A percentile compares a stretch with the other conserved stretches of the same genome.
Conservation (phyloP, 306 rosid species). For the peach (Prunus persica) region Prunus_persica_NCBIv2 NC_034014.1:13391001-13391500, state of each 20-base stretch:
- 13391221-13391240: background rate
- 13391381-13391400: constrained; percentile 64
- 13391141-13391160: constrained; percentile 94
- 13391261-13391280: constrained; percentile 72
- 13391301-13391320: constrained; percentile 73
- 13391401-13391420: constrained; percentile 87
- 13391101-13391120: constrained; percentile 96
- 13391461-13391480: constrained; percentile 86
- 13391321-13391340: constrained; percentile 87
- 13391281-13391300: constrained; percentile 60
- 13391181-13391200: constrained; percentile 7
- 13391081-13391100: constrained; percentile 13
- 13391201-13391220: background rate
- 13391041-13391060: background rate
- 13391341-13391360: constrained; percentile 68
- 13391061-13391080: background rate
- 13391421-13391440: constrained; percentile 76
- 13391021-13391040: background rate
- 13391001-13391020: background rate
- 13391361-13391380: constrained; percentile 67
- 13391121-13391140: constrained; percentile 73
- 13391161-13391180: constrained; percentile 68
- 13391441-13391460: constrained; percentile 72
- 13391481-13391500: constrained; percentile 81
- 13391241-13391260: constrained; percentile 16